Base-by-base conservation (phyloP, 2,329 filamentous ascomycete species). In the Aspergillus arachidicola region DNA sequence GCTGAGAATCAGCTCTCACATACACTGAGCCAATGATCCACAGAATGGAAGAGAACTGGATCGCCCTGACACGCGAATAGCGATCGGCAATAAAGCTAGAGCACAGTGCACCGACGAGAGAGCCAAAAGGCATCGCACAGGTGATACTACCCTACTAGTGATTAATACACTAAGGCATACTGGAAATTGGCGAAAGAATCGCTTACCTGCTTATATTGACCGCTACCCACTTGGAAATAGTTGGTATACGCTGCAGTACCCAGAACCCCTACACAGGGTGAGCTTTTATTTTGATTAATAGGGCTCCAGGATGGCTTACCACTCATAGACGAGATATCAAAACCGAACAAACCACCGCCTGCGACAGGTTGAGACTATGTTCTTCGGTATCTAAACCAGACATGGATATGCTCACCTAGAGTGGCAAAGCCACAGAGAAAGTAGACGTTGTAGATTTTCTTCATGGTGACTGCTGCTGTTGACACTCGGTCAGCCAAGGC, bases 311-410 rank as follows among this genome's bases (percentile, higher is more conserved):
- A 9, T 19, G 6, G 23, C 63, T 57, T 60, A 67, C 67, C 67
- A 63, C 67, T 67, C 81, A 86, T 85, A 5, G 82, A 85, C 7
- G 80, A 82, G 63, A 86, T 85, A 71, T 87, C 85, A 68, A 86
- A 86, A 59, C 84, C 84, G 63, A 86, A 86, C n/a, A 85, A 76
- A 76, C 82, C 81, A 41, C 84, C 84, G 56, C 84, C 84, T 66
- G 38, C 6, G 23, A 21, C 14, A 55, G 4, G 19, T 19, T 58
- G 14, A 63, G 46, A 50, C 21, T 32, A 12, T n/a, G 30, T 1
- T 14, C 26, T 38, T 2, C 21, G 21, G n/a, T 1, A 2, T 16
- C 34, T 16, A 6, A 9, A 26, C 9, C 5, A 30, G 10, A 5
- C 12, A 4, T 45, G 2, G 26, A 32, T 12, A 36, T 36, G 16